Evolutionary conservation across 352 stramenopile genomes (phyloP).

Genomic region (Halophytophthora polymorphica): DNA sequence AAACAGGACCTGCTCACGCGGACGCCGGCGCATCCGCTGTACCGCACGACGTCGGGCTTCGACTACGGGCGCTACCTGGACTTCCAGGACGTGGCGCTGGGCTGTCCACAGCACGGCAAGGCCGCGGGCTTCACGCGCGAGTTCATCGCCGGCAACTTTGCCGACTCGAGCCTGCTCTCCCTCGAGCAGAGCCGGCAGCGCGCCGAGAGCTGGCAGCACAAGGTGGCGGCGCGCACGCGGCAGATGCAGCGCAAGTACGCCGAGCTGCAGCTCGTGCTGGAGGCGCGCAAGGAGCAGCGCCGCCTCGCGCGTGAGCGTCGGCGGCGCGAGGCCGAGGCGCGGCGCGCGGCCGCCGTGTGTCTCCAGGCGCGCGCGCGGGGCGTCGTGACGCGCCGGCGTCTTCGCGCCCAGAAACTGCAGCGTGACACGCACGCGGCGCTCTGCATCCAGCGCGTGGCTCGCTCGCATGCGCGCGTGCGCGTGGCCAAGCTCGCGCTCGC

Average conservation of each 20-base stretch:
- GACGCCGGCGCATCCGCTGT: slow-evolving; percentile 38
- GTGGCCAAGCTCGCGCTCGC: slow-evolving; percentile 39
- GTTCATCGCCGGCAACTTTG: slow-evolving; percentile 51
- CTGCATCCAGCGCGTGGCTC: slow-evolving; percentile 47
- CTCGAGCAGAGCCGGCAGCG: slow-evolving; percentile 54
- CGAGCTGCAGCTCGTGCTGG: slow-evolving; percentile 51
- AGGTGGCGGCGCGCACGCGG: slow-evolving; percentile 45
- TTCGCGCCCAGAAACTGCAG: slow-evolving; percentile 16
- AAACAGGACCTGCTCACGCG: slow-evolving; percentile 51
- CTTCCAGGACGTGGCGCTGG: slow-evolving; percentile 48
- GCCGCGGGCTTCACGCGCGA: slow-evolving; percentile 48
- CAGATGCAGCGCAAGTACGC: slow-evolving; percentile 66
- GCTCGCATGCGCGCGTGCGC: slow-evolving; percentile 33
- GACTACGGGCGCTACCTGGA: slow-evolving; percentile 61
- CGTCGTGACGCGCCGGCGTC: slow-evolving; percentile 18
- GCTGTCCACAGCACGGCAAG: slow-evolving; percentile 49
- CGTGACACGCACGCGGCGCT: slow-evolving; percentile 35
- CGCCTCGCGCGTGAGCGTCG: slow-evolving; percentile 31
- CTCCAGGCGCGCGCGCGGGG: slow-evolving; percentile 33
- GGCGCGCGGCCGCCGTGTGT: slow-evolving; percentile 19
- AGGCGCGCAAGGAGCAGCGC: slow-evolving; percentile 40
- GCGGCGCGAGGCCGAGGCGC: slow-evolving; percentile 27
- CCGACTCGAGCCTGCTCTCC: slow-evolving; percentile 50
- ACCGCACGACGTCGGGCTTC: slow-evolving; percentile 55
- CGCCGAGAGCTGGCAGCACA: slow-evolving; percentile 48